Conservation (phyloP, 495 filamentous ascomycete genomes). For the Aspergillus heteromorphus region DNA sequence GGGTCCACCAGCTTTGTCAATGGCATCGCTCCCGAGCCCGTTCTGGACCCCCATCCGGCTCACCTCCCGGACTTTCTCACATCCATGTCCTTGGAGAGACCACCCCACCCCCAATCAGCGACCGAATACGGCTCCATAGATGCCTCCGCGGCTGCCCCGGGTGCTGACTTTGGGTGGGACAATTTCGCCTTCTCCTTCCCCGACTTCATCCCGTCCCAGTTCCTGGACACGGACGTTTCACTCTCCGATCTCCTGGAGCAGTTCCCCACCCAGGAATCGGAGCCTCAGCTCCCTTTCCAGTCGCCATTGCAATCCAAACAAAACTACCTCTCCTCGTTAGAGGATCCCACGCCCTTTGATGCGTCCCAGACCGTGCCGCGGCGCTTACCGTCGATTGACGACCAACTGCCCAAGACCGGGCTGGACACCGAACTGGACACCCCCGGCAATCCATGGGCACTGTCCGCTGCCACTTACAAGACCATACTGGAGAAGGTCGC, state of each 20-base stretch:
- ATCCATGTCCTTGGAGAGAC: background rate
- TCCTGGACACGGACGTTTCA: background rate
- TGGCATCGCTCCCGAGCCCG: background rate
- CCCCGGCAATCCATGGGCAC: background rate
- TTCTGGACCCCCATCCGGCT: background rate
- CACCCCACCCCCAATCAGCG: background rate
- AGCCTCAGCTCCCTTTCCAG: background rate
- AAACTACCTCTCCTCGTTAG: background rate
- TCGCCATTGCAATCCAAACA: background rate
- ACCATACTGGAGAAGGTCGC: background rate
- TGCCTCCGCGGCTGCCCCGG: background rate
- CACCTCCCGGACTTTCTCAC: background rate
- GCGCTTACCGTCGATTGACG: background rate
- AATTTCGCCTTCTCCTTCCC: background rate
- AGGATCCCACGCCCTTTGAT: background rate
- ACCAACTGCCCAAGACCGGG: background rate
- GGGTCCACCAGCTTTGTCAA: background rate
- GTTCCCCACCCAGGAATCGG: background rate
- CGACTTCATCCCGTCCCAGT: background rate
- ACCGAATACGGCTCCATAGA: background rate
- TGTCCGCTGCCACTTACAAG: background rate
- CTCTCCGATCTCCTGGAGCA: background rate
- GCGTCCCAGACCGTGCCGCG: background rate
- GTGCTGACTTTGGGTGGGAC: background rate
- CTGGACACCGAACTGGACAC: background rate